Base-by-base conservation (phyloP, 305 asterid genomes). In the Fraxinus dipetala region DNA sequence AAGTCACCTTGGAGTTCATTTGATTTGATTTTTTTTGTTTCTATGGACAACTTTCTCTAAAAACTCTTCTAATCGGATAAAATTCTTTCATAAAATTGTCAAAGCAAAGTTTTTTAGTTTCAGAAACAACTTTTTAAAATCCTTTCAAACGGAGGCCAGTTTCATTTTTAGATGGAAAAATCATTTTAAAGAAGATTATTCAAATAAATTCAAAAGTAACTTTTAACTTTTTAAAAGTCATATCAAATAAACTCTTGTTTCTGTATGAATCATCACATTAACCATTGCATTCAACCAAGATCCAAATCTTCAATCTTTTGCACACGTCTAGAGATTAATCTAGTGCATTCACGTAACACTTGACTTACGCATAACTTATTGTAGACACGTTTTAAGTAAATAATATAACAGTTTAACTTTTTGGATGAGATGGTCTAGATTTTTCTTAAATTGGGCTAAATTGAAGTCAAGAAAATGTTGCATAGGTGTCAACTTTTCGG, bases 401-500 rank as follows among this genome's bases (percentile, higher is more conserved):
- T 6, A 59, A 6, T 56, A 56, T 18, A 6, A 61, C 4, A 20
- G 6, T 22, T 61, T 61, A 61, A 61, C 6, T 61, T 61, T 61
- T 22, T 61, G 5, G 30, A 61, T 4, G 14, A 6, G 31, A 20
- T 61, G 3, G 14, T 61, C 31, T 10, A 5, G 0, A 59, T 43
- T 48, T 78, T 70, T 14, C 73, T 67, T 35, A 77, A 72, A 72
- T 22, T 86, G 74, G 30, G 38, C 38, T 59, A 61, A 78, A 24
- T 31, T 45, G 87, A 91, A 88, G 89, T 85, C 86, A 86, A 91
- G 88, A 85, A 87, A 80, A 77, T 84, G 85, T 84, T 74, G 88
- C 87, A 74, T 75, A 82, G 88, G 87, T 83, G 92, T 75, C 89
- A 61, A 80, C 94, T 93, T 93, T 92, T 89, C 92, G 96, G 97